Base-by-base conservation (phyloP, 257 asterid species). In the Pogostemon cablin region DNA sequence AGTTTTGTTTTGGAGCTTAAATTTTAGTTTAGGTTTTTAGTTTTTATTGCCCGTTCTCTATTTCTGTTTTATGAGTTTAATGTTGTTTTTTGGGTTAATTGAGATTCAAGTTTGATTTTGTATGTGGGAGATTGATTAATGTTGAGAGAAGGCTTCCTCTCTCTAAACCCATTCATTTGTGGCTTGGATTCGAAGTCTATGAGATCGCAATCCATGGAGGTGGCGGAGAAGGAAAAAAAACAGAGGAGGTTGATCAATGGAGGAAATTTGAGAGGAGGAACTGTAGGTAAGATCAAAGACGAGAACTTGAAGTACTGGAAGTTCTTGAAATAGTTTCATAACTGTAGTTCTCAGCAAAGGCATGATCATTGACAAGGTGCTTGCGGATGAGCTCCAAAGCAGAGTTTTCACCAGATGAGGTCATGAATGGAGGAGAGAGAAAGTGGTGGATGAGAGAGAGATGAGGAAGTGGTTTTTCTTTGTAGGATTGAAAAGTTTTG, bases 331-430 rank as follows among this genome's bases (percentile, higher is more conserved):
- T 81, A 75, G 7, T 80, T 0, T 86, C 73, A 1, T 80, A 12
- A 9, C 77, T 78, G 9, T 81, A 88, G 69, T 43, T 69, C 46
- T 88, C 89, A 43, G 68, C 56, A 43, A 90, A 90, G 2, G 84
- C 73, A 62, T 5, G 41, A 73, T 93, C 98, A 32, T 91, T 91
- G 11, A 86, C 83, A 46, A 89, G 95, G 73, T 85, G 90, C 8
- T 88, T 90, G 75, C 95, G 85, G 5, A 93, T 91, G 52, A 78
- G 71, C n/a, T 93, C 96, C 7, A 93, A 86, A 35, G 97, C 78
- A 20, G 89, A 84, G 49, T 66, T 71, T 41, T 85, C 88, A 62
- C 78, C 80, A 4, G 80, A 71, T 1, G 87, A 88, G 4, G 85
- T 84, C 93, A 86, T 88, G 46, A 66, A 3, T 39, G 32, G 1